Evolutionary conservation across 2,329 filamentous ascomycete genomes (phyloP).

Genomic region (Alternaria viburni): DNA sequence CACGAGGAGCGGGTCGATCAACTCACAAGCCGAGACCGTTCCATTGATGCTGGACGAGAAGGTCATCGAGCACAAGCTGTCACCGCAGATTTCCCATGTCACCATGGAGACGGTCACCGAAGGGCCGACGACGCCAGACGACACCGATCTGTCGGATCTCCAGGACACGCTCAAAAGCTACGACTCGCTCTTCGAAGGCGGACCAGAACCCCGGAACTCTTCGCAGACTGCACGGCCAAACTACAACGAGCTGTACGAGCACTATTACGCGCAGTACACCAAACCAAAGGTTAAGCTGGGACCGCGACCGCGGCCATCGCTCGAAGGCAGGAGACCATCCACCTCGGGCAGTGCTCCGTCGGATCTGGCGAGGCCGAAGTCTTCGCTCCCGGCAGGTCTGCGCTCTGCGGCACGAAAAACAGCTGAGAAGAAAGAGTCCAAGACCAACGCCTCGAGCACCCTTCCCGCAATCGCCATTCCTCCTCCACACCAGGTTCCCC

Average conservation of each 20-base stretch:
- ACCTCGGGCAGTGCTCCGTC: slow-evolving; percentile 57
- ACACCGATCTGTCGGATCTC: slow-evolving; percentile 25
- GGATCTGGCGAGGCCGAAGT: slow-evolving; percentile 69
- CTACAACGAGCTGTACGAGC: slow-evolving; percentile 52
- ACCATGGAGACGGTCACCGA: slow-evolving; percentile 31
- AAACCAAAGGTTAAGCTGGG: slow-evolving; percentile 89
- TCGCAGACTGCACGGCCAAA: slow-evolving; percentile 50
- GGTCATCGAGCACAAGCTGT: slow-evolving; percentile 15
- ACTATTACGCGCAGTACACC: slow-evolving; percentile 60
- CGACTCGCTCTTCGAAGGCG: slow-evolving; percentile 42
- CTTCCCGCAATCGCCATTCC: slow-evolving; percentile 40
- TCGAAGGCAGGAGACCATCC: slow-evolving; percentile 69
- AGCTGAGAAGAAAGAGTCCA: slow-evolving; percentile 42
- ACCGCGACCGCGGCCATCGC: slow-evolving; percentile 81
- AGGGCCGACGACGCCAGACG: slow-evolving; percentile 24
- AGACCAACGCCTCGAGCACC: slow-evolving; percentile 41
- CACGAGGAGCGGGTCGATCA: slow-evolving; percentile 11
- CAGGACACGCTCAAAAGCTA: slow-evolving; percentile 41
- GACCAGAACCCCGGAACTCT: slow-evolving; percentile 53
- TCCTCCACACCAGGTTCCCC: slow-evolving; percentile 45
- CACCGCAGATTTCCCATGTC: slow-evolving; percentile 28
- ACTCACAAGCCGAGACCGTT: slow-evolving; percentile 24
- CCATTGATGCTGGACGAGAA: slow-evolving; percentile 21
- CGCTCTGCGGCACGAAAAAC: slow-evolving; percentile 57
- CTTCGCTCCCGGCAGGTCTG: slow-evolving; percentile 80